A percentile compares a stretch with the other conserved stretches of the same genome.
Evolutionary conservation across 23 red algal genomes (phyloP).

Genomic region (Gracilaria gracilis): DNA sequence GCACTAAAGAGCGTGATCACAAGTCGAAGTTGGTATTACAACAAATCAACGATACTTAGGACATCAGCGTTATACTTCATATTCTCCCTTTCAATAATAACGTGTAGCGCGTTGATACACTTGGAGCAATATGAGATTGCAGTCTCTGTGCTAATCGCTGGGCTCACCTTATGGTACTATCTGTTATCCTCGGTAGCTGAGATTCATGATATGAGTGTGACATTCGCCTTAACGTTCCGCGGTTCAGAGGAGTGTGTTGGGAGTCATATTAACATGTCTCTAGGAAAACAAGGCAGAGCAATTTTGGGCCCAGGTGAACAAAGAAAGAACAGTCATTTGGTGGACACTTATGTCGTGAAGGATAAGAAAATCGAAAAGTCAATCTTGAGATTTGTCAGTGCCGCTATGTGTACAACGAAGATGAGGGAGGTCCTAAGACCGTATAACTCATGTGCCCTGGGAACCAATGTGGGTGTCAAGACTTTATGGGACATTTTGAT

Average conservation of each 20-base stretch:
- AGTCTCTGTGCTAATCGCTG: conserved; percentile 24
- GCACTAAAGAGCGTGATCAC: conserved; percentile 32
- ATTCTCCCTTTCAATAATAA: neutral
- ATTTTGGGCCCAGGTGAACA: neutral
- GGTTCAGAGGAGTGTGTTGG: conserved; percentile 1
- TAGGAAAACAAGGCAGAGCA: conserved; percentile 6
- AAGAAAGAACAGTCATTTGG: neutral
- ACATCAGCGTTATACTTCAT: neutral
- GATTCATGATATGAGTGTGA: neutral
- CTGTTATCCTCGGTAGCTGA: conserved; percentile 1
- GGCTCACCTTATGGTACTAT: conserved; percentile 20
- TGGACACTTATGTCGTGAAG: neutral
- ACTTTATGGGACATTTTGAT: conserved; percentile 22
- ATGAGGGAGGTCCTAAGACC: conserved; percentile 25
- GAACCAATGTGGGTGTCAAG: neutral
- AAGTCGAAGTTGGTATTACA: neutral
- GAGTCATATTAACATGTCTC: conserved; percentile 33
- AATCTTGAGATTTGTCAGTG: conserved; percentile 22
- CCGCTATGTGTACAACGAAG: conserved; percentile 18
- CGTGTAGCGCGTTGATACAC: conserved; percentile 1
- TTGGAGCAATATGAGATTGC: conserved; percentile 25
- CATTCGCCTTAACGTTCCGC: conserved; percentile 10
- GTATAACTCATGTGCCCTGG: conserved; percentile 17
- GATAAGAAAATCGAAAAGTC: conserved; percentile 31
- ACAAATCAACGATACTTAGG: neutral